phyloP scores from a whole-genome alignment of 345 rosid species.

The Capsella bursapastoris region DNA sequence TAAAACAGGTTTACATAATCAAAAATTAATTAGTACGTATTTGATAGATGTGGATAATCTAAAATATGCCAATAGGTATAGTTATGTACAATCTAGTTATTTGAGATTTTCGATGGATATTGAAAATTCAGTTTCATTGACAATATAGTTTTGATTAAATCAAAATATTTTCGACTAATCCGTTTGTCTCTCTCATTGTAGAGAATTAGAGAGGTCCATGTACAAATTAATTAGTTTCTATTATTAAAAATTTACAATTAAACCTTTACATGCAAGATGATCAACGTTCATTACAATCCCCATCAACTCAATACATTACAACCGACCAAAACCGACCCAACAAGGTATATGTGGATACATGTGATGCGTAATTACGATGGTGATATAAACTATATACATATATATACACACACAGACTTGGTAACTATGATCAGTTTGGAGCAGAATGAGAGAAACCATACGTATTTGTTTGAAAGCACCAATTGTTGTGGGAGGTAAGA shows the following conservation, averaged over 20 bases:
- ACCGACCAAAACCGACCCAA: constrained; percentile 20
- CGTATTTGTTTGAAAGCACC: constrained; percentile 34
- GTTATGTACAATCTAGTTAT: too few relatives aligned
- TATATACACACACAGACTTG: neutral
- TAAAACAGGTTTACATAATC: too few relatives aligned
- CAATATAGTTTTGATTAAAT: too few relatives aligned
- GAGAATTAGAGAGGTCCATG: neutral
- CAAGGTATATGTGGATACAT: constrained; percentile 14
- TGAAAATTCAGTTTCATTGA: too few relatives aligned
- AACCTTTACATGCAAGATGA: constrained; percentile 16
- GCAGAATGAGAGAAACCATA: constrained; percentile 35
- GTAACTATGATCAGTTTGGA: constrained; percentile 22
- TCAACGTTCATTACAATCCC: constrained; percentile 5
- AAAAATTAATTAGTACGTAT: too few relatives aligned
- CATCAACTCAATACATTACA: constrained; percentile 26
- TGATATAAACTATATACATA: constrained; percentile 10
- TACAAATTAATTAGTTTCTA: constrained; percentile 5
- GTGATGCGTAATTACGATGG: constrained; percentile 15
- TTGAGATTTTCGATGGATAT: too few relatives aligned
- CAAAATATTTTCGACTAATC: too few relatives aligned
- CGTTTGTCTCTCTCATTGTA: too few relatives aligned
- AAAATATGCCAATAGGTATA: too few relatives aligned
- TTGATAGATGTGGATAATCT: too few relatives aligned
- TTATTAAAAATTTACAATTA: constrained; percentile 6
- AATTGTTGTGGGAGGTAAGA: constrained; percentile 21